phyloP scores from a whole-genome alignment of 768 basidiomycete genomes.

The Mycena chlorophos region DNA sequence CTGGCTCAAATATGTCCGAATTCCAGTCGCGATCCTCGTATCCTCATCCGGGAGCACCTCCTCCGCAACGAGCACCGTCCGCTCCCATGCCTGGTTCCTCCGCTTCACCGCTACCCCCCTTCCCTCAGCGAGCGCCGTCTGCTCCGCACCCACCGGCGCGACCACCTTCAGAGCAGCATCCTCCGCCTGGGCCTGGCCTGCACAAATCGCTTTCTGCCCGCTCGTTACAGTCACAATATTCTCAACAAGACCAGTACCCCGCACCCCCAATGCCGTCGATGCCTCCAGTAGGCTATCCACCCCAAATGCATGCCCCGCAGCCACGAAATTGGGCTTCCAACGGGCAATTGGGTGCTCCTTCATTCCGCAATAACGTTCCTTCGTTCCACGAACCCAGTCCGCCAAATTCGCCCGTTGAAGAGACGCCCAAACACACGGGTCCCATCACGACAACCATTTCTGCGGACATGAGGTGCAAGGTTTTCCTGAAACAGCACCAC shows the following conservation, averaged over 20 bases:
- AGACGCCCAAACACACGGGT: conserved; percentile 52
- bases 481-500: conserved; percentile 93
- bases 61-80: conserved; percentile 23
- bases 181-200: conserved; percentile 30
- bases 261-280: conserved; percentile 47
- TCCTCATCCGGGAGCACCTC: conserved; percentile 15
- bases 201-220: conserved; percentile 59
- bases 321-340: conserved; percentile 65
- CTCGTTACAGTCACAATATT: conserved; percentile 55
- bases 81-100: conserved; percentile 13
- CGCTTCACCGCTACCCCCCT: conserved; percentile 15
- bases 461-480: conserved; percentile 96
- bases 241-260: conserved; percentile 42
- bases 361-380: conserved; percentile 47
- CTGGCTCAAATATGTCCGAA: conserved; percentile 27
- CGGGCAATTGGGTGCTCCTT: conserved; percentile 51
- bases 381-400: conserved; percentile 76
- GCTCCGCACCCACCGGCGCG: conserved; percentile 35
- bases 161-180: conserved; percentile 50
- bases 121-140: conserved; percentile 25
- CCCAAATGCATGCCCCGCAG: conserved; percentile 43
- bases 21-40: conserved; percentile 20
- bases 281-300: conserved; percentile 37
- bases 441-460: conserved; percentile 77
- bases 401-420: conserved; percentile 75